Evolutionary conservation across 2,329 filamentous ascomycete genomes (phyloP).

Genomic region (Aspergillus neotritici): DNA sequence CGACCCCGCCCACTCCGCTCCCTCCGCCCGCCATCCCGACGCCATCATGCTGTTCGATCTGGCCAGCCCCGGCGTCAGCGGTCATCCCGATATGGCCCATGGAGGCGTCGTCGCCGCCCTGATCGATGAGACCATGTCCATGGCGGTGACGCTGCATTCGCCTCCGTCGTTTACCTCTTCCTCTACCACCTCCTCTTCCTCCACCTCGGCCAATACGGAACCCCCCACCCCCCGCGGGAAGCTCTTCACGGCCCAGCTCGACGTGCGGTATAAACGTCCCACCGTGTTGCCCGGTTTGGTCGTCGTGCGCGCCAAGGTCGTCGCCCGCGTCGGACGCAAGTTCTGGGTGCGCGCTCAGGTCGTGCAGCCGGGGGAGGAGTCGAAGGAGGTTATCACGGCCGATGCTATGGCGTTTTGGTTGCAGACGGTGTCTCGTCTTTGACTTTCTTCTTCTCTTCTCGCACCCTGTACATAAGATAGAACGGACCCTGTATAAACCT

Average conservation of each 20-base stretch:
- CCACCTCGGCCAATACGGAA: constrained; percentile 8
- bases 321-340: constrained; percentile 35
- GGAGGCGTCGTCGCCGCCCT: constrained; percentile 38
- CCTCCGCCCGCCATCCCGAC: constrained; percentile 29
- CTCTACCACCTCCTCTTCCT: constrained; percentile 16
- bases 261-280: constrained; percentile 36
- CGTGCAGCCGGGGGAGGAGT: constrained; percentile 33
- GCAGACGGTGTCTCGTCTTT: constrained; percentile 17
- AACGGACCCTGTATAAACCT: constrained; percentile 5
- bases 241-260: constrained; percentile 38
- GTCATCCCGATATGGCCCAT: constrained; percentile 37
- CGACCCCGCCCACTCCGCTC: constrained; percentile 11
- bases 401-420: constrained; percentile 41
- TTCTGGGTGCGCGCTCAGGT: constrained; percentile 38
- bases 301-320: constrained; percentile 33
- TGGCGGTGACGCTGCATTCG: constrained; percentile 24
- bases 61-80: constrained; percentile 32
- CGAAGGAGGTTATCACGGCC: constrained; percentile 31
- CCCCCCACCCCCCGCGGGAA: constrained; percentile 21
- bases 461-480: not conserved
- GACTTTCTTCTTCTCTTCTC: not conserved
- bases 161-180: constrained; percentile 16
- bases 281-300: constrained; percentile 32
- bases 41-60: constrained; percentile 34
- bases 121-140: constrained; percentile 42